Percentiles rank a stretch among this genome's conserved stretches.
These are phyloP conservation scores for Coleophoma cylindrospora DNA, from an alignment of 2,329 filamentous ascomycete genomes.

Conservation along the genomic window DNA sequence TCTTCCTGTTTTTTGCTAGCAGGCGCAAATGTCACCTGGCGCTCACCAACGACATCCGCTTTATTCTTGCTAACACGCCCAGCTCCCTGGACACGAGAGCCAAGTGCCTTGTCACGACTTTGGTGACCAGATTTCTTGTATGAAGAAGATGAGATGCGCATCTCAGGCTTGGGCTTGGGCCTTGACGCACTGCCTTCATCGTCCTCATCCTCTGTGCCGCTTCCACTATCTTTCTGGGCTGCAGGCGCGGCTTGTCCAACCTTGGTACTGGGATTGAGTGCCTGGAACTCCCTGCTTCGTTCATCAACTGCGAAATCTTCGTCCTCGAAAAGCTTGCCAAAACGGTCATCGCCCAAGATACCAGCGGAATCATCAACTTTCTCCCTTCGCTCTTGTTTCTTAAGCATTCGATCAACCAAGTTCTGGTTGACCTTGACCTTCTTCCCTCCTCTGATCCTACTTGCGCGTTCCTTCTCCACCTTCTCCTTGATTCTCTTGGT, in stretches of 20 bases:
- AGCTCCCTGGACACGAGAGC: slow-evolving; percentile 47
- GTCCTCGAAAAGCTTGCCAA: slow-evolving; percentile 84
- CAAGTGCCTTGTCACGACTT: slow-evolving; percentile 48
- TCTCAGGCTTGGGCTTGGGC: slow-evolving; percentile 32
- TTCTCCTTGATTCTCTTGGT: slow-evolving; percentile 89
- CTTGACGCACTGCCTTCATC: slow-evolving; percentile 28
- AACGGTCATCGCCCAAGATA: slow-evolving; percentile 79
- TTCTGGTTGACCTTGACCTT: slow-evolving; percentile 96
- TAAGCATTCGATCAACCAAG: slow-evolving; percentile 68
- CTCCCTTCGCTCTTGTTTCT: slow-evolving; percentile 55
- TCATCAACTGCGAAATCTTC: slow-evolving; percentile 93
- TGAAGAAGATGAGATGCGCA: slow-evolving; percentile 66
- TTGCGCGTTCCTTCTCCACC: slow-evolving; percentile 95
- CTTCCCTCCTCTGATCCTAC: slow-evolving; percentile 87
- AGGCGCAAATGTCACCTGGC: slow-evolving; percentile 70
- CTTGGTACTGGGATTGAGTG: slow-evolving; percentile 81
- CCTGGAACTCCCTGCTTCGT: slow-evolving; percentile 76
- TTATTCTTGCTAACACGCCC: slow-evolving; percentile 39
- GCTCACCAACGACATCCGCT: slow-evolving; percentile 54
- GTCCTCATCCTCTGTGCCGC: slow-evolving; percentile 36
- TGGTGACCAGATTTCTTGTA: slow-evolving; percentile 54
- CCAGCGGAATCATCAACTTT: slow-evolving; percentile 55
- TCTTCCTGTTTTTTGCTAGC: slow-evolving; percentile 45
- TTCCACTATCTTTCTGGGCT: slow-evolving; percentile 30
- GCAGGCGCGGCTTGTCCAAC: slow-evolving; percentile 26